Percentiles rank a stretch among this genome's conserved stretches.
Evolutionary conservation across 2,329 filamentous ascomycete species (phyloP).

Genomic region (Myrmaecium sp.): DNA sequence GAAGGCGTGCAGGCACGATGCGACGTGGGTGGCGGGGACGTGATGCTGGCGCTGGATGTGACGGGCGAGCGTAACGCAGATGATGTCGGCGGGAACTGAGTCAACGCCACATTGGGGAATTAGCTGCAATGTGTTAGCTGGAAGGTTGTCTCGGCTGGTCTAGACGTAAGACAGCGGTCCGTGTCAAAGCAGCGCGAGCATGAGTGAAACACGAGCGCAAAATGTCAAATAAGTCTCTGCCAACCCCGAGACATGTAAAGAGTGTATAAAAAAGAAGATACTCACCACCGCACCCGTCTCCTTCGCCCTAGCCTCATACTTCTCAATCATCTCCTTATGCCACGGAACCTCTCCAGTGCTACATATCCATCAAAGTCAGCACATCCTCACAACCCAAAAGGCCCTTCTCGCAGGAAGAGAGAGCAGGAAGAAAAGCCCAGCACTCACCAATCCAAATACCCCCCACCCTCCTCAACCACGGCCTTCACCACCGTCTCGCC

Average conservation of each 20-base stretch:
- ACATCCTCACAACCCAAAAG: constrained; percentile 4
- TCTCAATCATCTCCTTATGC: constrained; percentile 43
- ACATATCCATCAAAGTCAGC: constrained; percentile 2
- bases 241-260: not conserved
- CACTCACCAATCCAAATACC: constrained; percentile 45
- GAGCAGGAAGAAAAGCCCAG: not conserved
- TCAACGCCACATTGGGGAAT: constrained; percentile 45
- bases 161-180: too few species aligned
- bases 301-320: constrained; percentile 43
- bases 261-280: not conserved
- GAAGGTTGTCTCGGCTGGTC: too few species aligned
- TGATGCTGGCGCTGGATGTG: constrained; percentile 35
- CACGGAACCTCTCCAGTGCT: constrained; percentile 48
- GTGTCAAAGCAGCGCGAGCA: constrained; percentile 1
- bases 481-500: constrained; percentile 48
- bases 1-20: constrained; percentile 35
- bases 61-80: constrained; percentile 34
- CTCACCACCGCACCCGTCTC: constrained; percentile 41
- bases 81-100: constrained; percentile 42
- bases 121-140: constrained; percentile 22
- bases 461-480: constrained; percentile 46
- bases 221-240: constrained; percentile 1
- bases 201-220: constrained; percentile 1
- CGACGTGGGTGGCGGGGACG: constrained; percentile 32
- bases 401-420: not conserved